Percentiles rank a stretch among this genome's conserved stretches.
Conservation (phyloP, 164 flowering plant species). For the Akebia trifoliata region DNA sequence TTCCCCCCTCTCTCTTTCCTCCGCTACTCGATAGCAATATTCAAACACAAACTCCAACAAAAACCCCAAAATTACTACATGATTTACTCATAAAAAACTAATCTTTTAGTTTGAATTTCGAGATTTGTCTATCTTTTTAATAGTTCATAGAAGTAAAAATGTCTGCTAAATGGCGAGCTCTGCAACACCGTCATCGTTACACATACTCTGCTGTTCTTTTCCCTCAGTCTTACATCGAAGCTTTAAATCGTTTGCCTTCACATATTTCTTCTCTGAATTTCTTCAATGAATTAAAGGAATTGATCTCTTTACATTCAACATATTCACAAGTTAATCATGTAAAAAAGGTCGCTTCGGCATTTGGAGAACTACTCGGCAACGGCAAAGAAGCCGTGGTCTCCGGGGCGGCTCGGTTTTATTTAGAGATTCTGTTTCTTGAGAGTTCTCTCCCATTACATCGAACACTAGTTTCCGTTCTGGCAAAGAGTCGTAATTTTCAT, state of each 20-base stretch:
- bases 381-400: constrained; percentile 22
- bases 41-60: too few relatives aligned
- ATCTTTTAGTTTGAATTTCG: background rate
- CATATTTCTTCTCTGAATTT: constrained; percentile 28
- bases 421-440: constrained; percentile 72
- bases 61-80: background rate
- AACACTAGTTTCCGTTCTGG: constrained; percentile 55
- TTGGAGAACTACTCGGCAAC: constrained; percentile 34
- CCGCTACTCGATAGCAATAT: too few relatives aligned
- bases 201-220: constrained; percentile 81
- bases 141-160: constrained; percentile 23
- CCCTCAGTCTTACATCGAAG: constrained; percentile 43
- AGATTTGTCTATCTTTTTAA: background rate
- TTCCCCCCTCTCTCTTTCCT: too few relatives aligned
- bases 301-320: constrained; percentile 58
- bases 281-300: constrained; percentile 30
- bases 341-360: constrained; percentile 62
- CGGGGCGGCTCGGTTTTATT: constrained; percentile 40
- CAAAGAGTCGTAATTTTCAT: constrained; percentile 35
- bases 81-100: background rate
- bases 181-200: constrained; percentile 91
- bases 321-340: constrained; percentile 62
- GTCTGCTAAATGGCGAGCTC: constrained; percentile 96
- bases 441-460: constrained; percentile 78
- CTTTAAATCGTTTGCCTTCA: constrained; percentile 29